Evolutionary conservation across 768 basidiomycete genomes (phyloP), one percentile per base, ranked within the genome.

Genomic region (Suillus cothurnatus): DNA sequence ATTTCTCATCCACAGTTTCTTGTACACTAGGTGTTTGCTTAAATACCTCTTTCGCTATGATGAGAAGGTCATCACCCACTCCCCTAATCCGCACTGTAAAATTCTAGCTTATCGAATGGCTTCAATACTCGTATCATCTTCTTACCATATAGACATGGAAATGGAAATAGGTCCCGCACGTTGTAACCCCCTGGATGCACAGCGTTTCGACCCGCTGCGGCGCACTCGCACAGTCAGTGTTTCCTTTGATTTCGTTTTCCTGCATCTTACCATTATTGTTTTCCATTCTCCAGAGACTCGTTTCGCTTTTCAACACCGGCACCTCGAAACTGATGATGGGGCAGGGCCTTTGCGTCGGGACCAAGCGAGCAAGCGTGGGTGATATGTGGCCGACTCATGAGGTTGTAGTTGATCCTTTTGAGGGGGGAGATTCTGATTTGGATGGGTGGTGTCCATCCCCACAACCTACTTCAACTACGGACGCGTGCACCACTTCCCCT

Each of bases 331-430:
- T 39, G 41, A 61, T 64, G 47, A 77, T 72, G 75, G 72, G 76
- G 0, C 75, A 76, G 50, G 19, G 67, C 57, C 47, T 76, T n/a
- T 59, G 72, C 45, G n/a, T 19, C 26, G 39, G 31, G 14, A 60
- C 60, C 65, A 32, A 47, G 66, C 59, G 7, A 76, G 72, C 23
- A 14, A 26, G 23, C 3, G 15, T 14, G 15, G 6, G 15, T 26
- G 23, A 26, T 23, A 61, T 75, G 19, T 75, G 75, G 75, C 70
- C 68, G 38, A 73, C 76, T 72, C 75, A 76, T 34, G 72, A 76
- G 61, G 53, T 75, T 36, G 76, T 76, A 66, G 66, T 76, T 64
- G 71, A 76, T 43, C 75, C 75, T 34, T 43, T 76, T 11, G 45
- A 45, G 5, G 53, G n/a, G 31, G 36, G 45, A 43, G 55, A 56